These are phyloP conservation scores for Aegilops sharonensis DNA, from an alignment of 176 grass and related monocot species.

Conservation along the genomic window DNA sequence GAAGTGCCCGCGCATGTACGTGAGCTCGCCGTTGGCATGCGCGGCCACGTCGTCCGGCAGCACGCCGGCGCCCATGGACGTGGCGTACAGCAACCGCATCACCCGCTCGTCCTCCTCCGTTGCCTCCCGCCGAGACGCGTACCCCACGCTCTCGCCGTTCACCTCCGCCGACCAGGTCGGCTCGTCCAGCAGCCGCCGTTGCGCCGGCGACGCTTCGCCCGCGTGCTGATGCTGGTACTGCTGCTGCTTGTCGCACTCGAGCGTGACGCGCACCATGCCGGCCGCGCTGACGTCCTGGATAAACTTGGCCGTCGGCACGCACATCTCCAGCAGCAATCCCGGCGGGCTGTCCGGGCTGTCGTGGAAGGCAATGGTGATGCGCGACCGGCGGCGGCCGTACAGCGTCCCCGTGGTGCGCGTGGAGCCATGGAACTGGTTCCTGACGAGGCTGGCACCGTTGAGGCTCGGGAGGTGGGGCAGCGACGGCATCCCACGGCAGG, in stretches of 20 bases:
- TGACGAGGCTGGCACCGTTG: not conserved
- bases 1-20: slow-evolving; percentile 80
- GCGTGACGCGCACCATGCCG: slow-evolving; percentile 65
- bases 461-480: slow-evolving; percentile 26
- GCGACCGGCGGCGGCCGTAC: slow-evolving; percentile 61
- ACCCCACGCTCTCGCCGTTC: slow-evolving; percentile 76
- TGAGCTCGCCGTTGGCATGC: slow-evolving; percentile 68
- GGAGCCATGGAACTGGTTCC: slow-evolving; percentile 57
- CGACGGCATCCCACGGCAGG: slow-evolving; percentile 45
- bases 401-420: slow-evolving; percentile 70
- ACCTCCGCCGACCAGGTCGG: slow-evolving; percentile 65
- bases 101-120: slow-evolving; percentile 62
- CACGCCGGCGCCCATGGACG: slow-evolving; percentile 90
- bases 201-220: not conserved
- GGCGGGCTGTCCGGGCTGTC: slow-evolving; percentile 59
- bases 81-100: slow-evolving; percentile 76
- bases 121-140: slow-evolving; percentile 56
- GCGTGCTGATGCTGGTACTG: not conserved
- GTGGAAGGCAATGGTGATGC: slow-evolving; percentile 76
- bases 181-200: slow-evolving; percentile 57
- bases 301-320: slow-evolving; percentile 66
- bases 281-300: slow-evolving; percentile 80
- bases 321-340: slow-evolving; percentile 61
- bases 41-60: slow-evolving; percentile 63
- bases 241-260: slow-evolving; percentile 84